Conservation (phyloP, 352 stramenopile genomes). For the Hyaloperonospora brassicae region DNA sequence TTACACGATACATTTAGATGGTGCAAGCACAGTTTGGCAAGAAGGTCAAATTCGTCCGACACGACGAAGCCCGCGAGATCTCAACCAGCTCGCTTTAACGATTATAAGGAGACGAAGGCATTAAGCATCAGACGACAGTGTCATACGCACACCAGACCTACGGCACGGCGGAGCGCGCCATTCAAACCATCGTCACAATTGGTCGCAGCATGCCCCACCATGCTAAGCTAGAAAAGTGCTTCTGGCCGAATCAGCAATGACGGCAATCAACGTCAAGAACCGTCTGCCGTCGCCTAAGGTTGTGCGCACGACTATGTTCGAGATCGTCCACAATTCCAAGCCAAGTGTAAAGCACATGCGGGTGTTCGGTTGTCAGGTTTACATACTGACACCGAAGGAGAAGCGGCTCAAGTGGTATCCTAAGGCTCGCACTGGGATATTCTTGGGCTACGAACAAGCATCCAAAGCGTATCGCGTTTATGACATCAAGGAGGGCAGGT, state of each 20-base stretch:
- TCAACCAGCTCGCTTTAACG: background rate
- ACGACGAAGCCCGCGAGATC: background rate
- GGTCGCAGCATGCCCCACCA: background rate
- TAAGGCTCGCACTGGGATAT: too few species aligned
- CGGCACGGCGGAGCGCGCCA: background rate
- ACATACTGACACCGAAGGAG: background rate
- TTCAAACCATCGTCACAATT: background rate
- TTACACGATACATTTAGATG: background rate
- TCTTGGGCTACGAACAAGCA: too few species aligned
- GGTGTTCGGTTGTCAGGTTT: background rate
- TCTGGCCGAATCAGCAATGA: background rate
- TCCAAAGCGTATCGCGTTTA: too few species aligned
- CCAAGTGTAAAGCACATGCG: background rate
- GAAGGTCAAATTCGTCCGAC: background rate
- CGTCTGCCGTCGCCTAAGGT: background rate
- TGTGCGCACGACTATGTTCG: background rate
- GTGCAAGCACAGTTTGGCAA: background rate
- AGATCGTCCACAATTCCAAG: background rate
- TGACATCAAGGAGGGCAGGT: too few species aligned
- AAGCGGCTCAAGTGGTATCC: too few species aligned
- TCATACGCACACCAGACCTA: background rate
- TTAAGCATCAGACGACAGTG: background rate
- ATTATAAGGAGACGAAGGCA: background rate
- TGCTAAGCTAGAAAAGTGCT: conserved; percentile 1
- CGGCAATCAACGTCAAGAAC: conserved; percentile 1